phyloP scores from a whole-genome alignment of 2,329 filamentous ascomycete species.

The Penicillium sp. region DNA sequence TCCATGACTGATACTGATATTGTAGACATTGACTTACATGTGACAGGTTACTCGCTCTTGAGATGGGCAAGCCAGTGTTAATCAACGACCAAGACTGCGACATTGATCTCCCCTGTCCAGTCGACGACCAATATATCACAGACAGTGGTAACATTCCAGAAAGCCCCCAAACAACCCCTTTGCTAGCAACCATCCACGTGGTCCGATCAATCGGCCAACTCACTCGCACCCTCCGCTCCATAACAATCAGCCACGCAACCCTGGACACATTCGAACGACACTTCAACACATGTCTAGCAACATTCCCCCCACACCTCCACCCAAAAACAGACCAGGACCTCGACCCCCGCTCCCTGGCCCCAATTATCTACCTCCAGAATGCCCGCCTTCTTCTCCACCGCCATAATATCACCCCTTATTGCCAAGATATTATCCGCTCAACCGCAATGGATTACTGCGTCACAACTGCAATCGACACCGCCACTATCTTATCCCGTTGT shows the following conservation, averaged over 20 bases:
- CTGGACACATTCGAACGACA: slow-evolving; percentile 79
- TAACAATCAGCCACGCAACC: slow-evolving; percentile 64
- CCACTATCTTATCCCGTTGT: slow-evolving; percentile 69
- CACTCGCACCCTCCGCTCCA: slow-evolving; percentile 67
- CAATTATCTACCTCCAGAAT: slow-evolving; percentile 76
- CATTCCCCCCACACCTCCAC: slow-evolving; percentile 75
- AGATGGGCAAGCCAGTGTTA: slow-evolving; percentile 75
- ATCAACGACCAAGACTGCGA: slow-evolving; percentile 91
- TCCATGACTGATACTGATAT: not conserved
- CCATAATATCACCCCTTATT: slow-evolving; percentile 78
- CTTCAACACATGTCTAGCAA: slow-evolving; percentile 71
- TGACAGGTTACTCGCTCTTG: slow-evolving; percentile 68
- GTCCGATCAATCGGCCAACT: slow-evolving; percentile 75
- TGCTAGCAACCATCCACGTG: slow-evolving; percentile 79
- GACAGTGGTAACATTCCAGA: slow-evolving; percentile 47
- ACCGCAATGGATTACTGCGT: slow-evolving; percentile 78
- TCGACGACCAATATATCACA: slow-evolving; percentile 70
- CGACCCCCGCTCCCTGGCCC: slow-evolving; percentile 71
- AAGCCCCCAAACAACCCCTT: slow-evolving; percentile 63
- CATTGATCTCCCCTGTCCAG: slow-evolving; percentile 71
- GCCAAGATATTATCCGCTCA: slow-evolving; percentile 63
- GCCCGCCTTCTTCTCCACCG: slow-evolving; percentile 83
- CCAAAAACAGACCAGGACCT: slow-evolving; percentile 66
- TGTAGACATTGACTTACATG: slow-evolving; percentile 3
- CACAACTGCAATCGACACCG: slow-evolving; percentile 73